Percentiles rank a stretch among this genome's conserved stretches.
Evolutionary conservation across 2,329 filamentous ascomycete species (phyloP).

Genomic region (Hypoxylon sp.): DNA sequence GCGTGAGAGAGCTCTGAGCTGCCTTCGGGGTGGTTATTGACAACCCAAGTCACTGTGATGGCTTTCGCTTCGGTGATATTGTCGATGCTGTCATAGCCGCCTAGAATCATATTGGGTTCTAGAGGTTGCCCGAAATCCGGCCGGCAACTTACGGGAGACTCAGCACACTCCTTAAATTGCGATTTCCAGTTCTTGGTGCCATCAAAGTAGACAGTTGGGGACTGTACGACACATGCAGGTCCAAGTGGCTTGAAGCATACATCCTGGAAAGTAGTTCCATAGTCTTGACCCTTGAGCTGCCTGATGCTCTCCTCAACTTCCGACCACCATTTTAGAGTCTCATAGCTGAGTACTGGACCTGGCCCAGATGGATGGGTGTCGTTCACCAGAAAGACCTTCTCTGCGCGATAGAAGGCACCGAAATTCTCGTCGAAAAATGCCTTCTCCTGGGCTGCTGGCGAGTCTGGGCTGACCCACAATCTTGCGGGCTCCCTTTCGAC

Average conservation of each 20-base stretch:
- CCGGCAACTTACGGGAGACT: constrained; percentile 86
- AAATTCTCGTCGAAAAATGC: constrained; percentile 93
- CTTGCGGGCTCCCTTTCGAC: constrained; percentile 91
- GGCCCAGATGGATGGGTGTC: constrained; percentile 76
- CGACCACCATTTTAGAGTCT: constrained; percentile 94
- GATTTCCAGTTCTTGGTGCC: constrained; percentile 79
- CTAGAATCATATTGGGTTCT: constrained; percentile 86
- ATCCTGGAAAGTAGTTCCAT: constrained; percentile 80
- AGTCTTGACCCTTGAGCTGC: constrained; percentile 77
- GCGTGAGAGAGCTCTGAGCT: constrained; percentile 78
- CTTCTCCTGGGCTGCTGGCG: constrained; percentile 92
- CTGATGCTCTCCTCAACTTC: constrained; percentile 85
- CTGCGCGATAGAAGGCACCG: constrained; percentile 93
- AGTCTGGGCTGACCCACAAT: constrained; percentile 96
- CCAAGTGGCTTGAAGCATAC: constrained; percentile 96
- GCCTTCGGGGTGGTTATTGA: constrained; percentile 86
- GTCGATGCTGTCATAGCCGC: constrained; percentile 77
- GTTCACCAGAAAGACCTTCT: constrained; percentile 95
- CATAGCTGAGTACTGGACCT: constrained; percentile 87
- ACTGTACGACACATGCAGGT: constrained; percentile 92
- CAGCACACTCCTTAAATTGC: constrained; percentile 79
- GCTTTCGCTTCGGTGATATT: constrained; percentile 82
- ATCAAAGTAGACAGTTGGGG: constrained; percentile 89
- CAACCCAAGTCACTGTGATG: constrained; percentile 93
- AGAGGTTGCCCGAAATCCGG: constrained; percentile 92